These are phyloP conservation scores for Zhuliangozyma blackwelliae DNA, from an alignment of 1,139 yeast species.

Conservation along the genomic window DNA sequence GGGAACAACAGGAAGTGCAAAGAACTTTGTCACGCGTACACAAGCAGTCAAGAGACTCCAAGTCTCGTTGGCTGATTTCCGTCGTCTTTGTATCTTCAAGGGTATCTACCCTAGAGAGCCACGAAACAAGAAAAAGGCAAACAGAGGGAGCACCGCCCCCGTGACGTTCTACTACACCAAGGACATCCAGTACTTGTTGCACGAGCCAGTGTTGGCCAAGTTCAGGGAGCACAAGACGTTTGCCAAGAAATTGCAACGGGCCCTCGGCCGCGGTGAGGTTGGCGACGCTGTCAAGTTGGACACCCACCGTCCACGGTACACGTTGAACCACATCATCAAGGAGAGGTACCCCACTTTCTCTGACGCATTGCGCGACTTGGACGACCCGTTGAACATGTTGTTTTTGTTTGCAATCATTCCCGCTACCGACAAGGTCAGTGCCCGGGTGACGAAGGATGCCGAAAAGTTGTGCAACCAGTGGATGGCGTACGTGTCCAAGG, in stretches of 20 bases:
- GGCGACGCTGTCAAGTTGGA: slow-evolving; percentile 85
- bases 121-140: slow-evolving; percentile 91
- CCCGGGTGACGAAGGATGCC: slow-evolving; percentile 81
- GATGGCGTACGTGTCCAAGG: slow-evolving; percentile 90
- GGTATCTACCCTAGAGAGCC: slow-evolving; percentile 98
- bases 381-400: slow-evolving; percentile 93
- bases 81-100: slow-evolving; percentile 94
- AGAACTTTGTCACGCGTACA: slow-evolving; percentile 88
- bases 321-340: slow-evolving; percentile 83
- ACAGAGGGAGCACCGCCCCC: slow-evolving; percentile 94
- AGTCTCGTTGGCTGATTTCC: slow-evolving; percentile 94
- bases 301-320: slow-evolving; percentile 71
- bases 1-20: slow-evolving; percentile 86
- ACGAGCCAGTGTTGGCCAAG: slow-evolving; percentile 89
- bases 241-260: slow-evolving; percentile 84
- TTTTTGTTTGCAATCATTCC: slow-evolving; percentile 94
- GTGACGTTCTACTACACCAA: slow-evolving; percentile 90
- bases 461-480: slow-evolving; percentile 86
- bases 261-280: slow-evolving; percentile 89
- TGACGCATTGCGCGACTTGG: slow-evolving; percentile 90
- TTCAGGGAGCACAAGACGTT: slow-evolving; percentile 95
- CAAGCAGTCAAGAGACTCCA: slow-evolving; percentile 93
- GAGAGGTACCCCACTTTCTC: slow-evolving; percentile 93
- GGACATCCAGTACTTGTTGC: slow-evolving; percentile 91
- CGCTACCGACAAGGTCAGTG: slow-evolving; percentile 78